Evolutionary conservation across 345 rosid species (phyloP), one percentile per base, ranked within the genome.

Genomic region (Geranium rotundifolium): DNA sequence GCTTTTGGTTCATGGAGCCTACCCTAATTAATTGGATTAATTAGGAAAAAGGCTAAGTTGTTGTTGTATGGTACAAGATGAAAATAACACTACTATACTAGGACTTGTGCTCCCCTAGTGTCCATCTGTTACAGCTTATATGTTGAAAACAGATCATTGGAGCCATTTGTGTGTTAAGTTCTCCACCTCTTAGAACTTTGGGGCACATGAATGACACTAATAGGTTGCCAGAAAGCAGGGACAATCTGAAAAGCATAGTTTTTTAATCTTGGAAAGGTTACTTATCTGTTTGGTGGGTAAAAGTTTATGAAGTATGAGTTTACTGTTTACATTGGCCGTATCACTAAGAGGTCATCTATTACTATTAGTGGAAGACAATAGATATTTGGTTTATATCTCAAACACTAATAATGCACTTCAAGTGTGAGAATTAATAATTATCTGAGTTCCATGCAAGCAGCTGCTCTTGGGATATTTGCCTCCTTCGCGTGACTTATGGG

Each of bases 401-500:
- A 2, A 18, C 64, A 54, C 27, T 27, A 31, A 17, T 39, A 20
- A 31, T 39, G 46, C 8, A 58, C 57, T 66, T 55, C 2, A 17
- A 23, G 57, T 6, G 23, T 17, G 56, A 61, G 10, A 23, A 60
- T 46, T 17, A 61, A 29, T 59, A 13, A 7, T 30, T 29, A 23
- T 49, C 7, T 18, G 57, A 50, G 13, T 62, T 64, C 12, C 19
- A 56, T 68, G 50, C 19, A 64, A 58, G 65, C 78, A 84, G 89
- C 79, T 86, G 64, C 83, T 86, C 31, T 67, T 86, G 72, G 87
- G 82, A 62, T 86, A 78, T 75, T 75, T 86, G 50, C 84, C 87
- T 58, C 74, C 82, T 65, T 79, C 82, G 15, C 84, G 76, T n/a
- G 73, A 76, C 66, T 66, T 71, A 46, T 82, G 93, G 93, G 89